Evolutionary conservation across 2,329 filamentous ascomycete species (phyloP).

Genomic region (Penicillium janthinellum): DNA sequence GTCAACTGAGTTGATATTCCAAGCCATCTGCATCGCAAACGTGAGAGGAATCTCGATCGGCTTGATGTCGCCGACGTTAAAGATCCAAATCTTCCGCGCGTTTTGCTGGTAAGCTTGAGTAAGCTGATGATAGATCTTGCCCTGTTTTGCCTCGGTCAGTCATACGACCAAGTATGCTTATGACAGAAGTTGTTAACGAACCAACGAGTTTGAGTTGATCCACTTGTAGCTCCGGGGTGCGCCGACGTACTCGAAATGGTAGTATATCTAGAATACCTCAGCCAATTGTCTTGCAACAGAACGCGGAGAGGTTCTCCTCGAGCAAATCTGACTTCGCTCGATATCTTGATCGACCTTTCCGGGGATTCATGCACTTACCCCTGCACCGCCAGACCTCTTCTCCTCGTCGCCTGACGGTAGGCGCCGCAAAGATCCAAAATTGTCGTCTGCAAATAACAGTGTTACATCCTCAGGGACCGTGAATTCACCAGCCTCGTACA

Average conservation of each 20-base stretch:
- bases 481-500: constrained; percentile 59
- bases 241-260: constrained; percentile 65
- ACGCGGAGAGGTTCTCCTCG: too few species aligned
- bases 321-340: too few species aligned
- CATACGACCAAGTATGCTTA: background rate
- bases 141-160: background rate
- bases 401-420: constrained; percentile 64
- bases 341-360: too few species aligned
- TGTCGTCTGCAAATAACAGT: constrained; percentile 70
- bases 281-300: background rate
- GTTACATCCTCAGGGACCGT: constrained; percentile 66
- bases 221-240: constrained; percentile 62
- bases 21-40: constrained; percentile 17
- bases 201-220: constrained; percentile 67
- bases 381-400: constrained; percentile 61
- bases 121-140: constrained; percentile 18
- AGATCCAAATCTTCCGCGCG: constrained; percentile 65
- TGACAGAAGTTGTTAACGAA: background rate
- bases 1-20: constrained; percentile 61
- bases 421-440: constrained; percentile 66
- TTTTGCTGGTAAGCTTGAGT: constrained; percentile 55
- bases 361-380: constrained; percentile 44
- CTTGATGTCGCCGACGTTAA: constrained; percentile 69
- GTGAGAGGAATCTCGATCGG: constrained; percentile 47
- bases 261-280: constrained; percentile 35